Conservation (phyloP, 208 protist genomes). For the Leishmania mexicana region DNA sequence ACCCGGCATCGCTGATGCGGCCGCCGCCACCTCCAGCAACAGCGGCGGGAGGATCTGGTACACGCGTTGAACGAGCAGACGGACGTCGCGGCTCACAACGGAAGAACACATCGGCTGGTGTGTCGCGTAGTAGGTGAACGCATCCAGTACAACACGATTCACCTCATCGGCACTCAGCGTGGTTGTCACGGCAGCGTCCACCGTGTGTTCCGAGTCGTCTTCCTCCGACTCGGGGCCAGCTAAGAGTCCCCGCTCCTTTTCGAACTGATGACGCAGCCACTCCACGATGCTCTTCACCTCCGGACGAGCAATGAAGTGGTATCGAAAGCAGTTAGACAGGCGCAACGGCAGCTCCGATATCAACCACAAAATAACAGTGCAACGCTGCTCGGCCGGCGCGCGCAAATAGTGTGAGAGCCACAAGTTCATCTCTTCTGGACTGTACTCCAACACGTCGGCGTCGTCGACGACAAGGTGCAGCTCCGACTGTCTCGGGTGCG, state of each 20-base stretch:
- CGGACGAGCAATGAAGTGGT: constrained; percentile 67
- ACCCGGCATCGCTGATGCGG: background rate
- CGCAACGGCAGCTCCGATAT: constrained; percentile 71
- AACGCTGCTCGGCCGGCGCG: constrained; percentile 8
- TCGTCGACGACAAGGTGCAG: constrained; percentile 89
- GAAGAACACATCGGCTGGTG: constrained; percentile 79
- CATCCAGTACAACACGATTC: constrained; percentile 29
- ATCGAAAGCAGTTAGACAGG: constrained; percentile 76
- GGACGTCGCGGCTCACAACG: constrained; percentile 61
- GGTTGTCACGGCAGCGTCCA: background rate
- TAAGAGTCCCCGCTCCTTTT: constrained; percentile 7
- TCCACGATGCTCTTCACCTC: constrained; percentile 33
- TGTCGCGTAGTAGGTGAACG: constrained; percentile 65
- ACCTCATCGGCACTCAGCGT: constrained; percentile 16
- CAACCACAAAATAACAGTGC: constrained; percentile 67
- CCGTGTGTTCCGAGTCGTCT: background rate
- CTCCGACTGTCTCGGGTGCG: constrained; percentile 53
- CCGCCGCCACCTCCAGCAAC: constrained; percentile 17
- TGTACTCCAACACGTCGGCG: constrained; percentile 62
- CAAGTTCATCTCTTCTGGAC: constrained; percentile 38
- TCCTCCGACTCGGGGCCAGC: background rate
- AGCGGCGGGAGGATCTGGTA: constrained; percentile 63
- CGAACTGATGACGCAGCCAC: constrained; percentile 51
- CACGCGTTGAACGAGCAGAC: constrained; percentile 66
- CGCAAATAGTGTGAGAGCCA: constrained; percentile 61